Evolutionary conservation across 345 rosid species (phyloP).

Genomic region (Hibiscus tridactylites): DNA sequence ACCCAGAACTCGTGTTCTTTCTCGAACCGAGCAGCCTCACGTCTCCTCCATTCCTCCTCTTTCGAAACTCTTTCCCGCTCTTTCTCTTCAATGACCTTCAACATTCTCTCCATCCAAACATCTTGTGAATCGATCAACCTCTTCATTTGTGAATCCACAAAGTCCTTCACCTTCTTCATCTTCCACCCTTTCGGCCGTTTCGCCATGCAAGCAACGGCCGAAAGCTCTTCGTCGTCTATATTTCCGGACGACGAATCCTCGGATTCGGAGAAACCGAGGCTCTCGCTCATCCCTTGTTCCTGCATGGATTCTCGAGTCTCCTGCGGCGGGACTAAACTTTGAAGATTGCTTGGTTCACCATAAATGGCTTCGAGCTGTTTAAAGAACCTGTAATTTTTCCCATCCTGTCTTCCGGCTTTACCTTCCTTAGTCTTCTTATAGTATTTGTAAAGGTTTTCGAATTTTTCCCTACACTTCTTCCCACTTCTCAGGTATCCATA

Average conservation of each 20-base stretch:
- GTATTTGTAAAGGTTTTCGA: constrained; percentile 57
- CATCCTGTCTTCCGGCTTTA: constrained; percentile 51
- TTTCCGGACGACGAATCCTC: constrained; percentile 43
- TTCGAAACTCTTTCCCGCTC: constrained; percentile 37
- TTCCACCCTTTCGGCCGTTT: constrained; percentile 25
- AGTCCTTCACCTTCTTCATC: constrained; percentile 37
- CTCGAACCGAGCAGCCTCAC: constrained; percentile 36
- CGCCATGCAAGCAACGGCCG: constrained; percentile 45
- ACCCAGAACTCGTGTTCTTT: constrained; percentile 43
- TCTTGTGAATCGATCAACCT: constrained; percentile 45
- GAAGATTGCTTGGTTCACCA: constrained; percentile 27
- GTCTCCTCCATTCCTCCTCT: constrained; percentile 49
- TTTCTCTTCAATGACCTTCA: constrained; percentile 40
- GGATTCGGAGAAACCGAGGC: constrained; percentile 38
- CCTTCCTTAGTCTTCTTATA: constrained; percentile 63
- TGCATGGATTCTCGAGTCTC: constrained; percentile 6
- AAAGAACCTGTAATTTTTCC: constrained; percentile 52
- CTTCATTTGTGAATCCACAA: constrained; percentile 36
- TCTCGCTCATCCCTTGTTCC: constrained; percentile 16
- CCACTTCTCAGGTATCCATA: constrained; percentile 50
- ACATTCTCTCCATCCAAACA: constrained; percentile 52
- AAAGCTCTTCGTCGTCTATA: constrained; percentile 28
- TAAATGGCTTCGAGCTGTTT: constrained; percentile 55
- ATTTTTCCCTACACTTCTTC: constrained; percentile 57
- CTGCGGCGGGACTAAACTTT: background rate